These are phyloP conservation scores for Neonectria punicea DNA, from an alignment of 2,329 filamentous ascomycete species.

Conservation along the genomic window DNA sequence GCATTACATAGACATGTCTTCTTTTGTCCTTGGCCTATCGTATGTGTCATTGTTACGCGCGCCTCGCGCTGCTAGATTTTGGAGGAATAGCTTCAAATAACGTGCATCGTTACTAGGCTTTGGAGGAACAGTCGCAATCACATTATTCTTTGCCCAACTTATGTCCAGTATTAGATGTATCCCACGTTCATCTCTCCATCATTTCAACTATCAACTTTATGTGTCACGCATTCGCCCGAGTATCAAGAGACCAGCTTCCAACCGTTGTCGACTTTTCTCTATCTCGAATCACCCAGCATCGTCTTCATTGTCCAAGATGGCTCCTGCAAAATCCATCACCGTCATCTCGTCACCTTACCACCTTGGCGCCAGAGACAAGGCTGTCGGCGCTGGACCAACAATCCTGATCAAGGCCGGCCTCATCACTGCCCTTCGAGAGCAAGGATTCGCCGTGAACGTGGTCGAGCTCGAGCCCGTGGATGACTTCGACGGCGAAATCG, in stretches of 20 bases:
- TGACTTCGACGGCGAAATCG: slow-evolving; percentile 53
- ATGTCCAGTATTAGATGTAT: not conserved
- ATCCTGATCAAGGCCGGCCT: slow-evolving; percentile 46
- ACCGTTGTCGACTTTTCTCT: not conserved
- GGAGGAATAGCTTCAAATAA: slow-evolving; percentile 7
- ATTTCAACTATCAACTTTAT: not conserved
- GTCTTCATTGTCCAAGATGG: not conserved
- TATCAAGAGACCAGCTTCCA: not conserved
- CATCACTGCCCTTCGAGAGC: slow-evolving; percentile 37
- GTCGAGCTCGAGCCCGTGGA: slow-evolving; percentile 45
- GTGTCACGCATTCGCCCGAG: not conserved
- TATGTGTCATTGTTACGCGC: not conserved
- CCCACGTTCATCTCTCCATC: not conserved
- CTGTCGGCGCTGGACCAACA: slow-evolving; percentile 51
- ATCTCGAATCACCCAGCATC: not conserved
- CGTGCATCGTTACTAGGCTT: slow-evolving; percentile 8
- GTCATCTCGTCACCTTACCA: slow-evolving; percentile 54
- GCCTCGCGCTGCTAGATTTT: slow-evolving; percentile 10
- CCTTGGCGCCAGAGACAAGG: slow-evolving; percentile 48
- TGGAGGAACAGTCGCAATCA: slow-evolving; percentile 11
- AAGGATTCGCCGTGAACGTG: slow-evolving; percentile 39
- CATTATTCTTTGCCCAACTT: not conserved
- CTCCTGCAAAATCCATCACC: slow-evolving; percentile 41
- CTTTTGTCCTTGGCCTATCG: not conserved
- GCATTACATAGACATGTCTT: not conserved